Evolutionary conservation across 2,329 filamentous ascomycete genomes (phyloP).

Genomic region (Trichophyton mentagrophytes): DNA sequence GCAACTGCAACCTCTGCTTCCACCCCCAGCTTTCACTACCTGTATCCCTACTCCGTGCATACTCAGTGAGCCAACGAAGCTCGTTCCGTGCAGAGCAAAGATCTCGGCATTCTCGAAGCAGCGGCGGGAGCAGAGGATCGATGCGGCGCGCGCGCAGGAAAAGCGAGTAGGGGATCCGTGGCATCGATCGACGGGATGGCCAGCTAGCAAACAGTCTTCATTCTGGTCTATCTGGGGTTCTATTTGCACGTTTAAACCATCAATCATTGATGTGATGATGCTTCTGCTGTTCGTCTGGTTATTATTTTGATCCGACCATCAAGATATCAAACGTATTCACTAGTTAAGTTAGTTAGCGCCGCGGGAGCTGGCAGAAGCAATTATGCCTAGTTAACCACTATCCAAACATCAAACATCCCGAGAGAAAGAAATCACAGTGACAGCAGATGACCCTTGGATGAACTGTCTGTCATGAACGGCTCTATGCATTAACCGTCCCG

Average conservation of each 20-base stretch:
- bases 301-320: too few species aligned
- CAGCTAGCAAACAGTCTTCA: background rate
- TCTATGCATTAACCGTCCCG: background rate
- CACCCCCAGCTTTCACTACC: background rate
- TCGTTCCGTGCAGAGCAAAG: constrained; percentile 34
- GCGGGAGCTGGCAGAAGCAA: too few species aligned
- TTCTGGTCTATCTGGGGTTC: background rate
- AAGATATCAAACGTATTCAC: too few species aligned
- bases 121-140: constrained; percentile 27
- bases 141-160: constrained; percentile 26
- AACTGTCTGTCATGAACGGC: too few species aligned
- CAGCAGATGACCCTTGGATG: too few species aligned
- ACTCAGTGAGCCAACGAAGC: constrained; percentile 35
- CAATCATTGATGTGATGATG: too few species aligned
- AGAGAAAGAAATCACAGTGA: too few species aligned
- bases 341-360: too few species aligned
- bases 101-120: constrained; percentile 34
- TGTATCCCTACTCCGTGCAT: constrained; percentile 16
- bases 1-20: background rate
- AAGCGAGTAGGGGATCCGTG: constrained; percentile 28
- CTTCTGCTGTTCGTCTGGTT: too few species aligned
- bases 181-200: constrained; percentile 24
- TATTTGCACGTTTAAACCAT: too few species aligned
- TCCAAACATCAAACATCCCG: too few species aligned
- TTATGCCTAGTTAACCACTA: too few species aligned